Evolutionary conservation across 352 stramenopile species (phyloP).

Genomic region (Plasmopara halstedii): DNA sequence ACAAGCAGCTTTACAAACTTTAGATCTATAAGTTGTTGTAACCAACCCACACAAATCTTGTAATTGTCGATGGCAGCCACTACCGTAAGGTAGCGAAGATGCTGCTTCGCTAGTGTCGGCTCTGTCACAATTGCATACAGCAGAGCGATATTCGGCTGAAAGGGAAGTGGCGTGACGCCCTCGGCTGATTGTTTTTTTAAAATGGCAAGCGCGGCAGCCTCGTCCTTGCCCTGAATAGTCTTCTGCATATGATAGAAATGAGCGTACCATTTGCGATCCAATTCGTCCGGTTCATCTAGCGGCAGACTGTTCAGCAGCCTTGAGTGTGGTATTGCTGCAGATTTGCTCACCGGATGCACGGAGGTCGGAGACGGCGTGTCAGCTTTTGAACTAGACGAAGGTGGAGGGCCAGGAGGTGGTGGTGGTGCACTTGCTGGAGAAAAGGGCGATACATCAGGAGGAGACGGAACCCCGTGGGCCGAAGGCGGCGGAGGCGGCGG

Average conservation of each 20-base stretch:
- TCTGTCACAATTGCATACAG: conserved; percentile 79
- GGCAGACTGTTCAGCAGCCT: conserved; percentile 69
- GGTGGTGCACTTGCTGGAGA: conserved; percentile 10
- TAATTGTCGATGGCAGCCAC: conserved; percentile 53
- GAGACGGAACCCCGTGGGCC: neutral
- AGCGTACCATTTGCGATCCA: conserved; percentile 82
- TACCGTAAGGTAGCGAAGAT: conserved; percentile 62
- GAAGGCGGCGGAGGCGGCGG: conserved; percentile 14
- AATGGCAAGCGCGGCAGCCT: conserved; percentile 36
- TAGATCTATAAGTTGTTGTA: conserved; percentile 77
- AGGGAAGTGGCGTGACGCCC: conserved; percentile 30
- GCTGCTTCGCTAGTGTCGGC: conserved; percentile 56
- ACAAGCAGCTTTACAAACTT: conserved; percentile 79
- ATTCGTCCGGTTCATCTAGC: conserved; percentile 65
- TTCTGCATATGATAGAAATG: conserved; percentile 85
- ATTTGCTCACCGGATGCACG: conserved; percentile 18
- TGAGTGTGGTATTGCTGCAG: conserved; percentile 38
- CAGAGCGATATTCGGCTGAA: conserved; percentile 73
- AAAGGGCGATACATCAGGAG: neutral
- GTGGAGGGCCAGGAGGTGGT: conserved; percentile 31
- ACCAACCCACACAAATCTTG: conserved; percentile 65
- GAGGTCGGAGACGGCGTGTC: conserved; percentile 11
- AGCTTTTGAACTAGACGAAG: conserved; percentile 13
- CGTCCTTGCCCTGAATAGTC: conserved; percentile 65
- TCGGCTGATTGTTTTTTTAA: conserved; percentile 51